Evolutionary conservation across 2,329 filamentous ascomycete genomes (phyloP), one percentile per base, ranked within the genome.

Genomic region (Lojkania enalia): DNA sequence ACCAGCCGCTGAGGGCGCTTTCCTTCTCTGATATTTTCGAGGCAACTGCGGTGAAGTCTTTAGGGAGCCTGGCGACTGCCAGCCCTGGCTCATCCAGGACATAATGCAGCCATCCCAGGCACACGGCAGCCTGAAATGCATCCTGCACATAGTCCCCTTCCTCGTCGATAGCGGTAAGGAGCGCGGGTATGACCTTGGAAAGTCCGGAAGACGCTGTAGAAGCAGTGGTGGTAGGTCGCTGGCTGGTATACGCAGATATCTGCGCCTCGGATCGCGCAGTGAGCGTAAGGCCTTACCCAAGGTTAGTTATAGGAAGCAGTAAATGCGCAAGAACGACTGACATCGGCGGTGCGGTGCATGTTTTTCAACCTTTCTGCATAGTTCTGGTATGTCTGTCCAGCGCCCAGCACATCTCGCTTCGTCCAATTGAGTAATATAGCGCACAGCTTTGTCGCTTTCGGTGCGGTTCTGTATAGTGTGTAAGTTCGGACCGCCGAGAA

Each of bases 321-420:
- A 49, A 44, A 35, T 14, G 25, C 29, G 14, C 15, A 52, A 42
- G 42, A 44, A 41, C 42, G 50, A 66, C 82, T 60, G 85, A 96
- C 92, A 96, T 72, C 82, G 82, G 70, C 88, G 83, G 49, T 88
- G 82, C 30, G 90, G 86, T 59, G 90, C 88, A 79, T 99, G 92
- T 72, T 99, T 97, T 64, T 87, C 87, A 63, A 97, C 81, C 73
- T 99, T 99, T 68, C 92, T 84, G 61, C 94, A 85, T 52, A 95
- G 80, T 74, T 97, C 92, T 19, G 89, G 88, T 20, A 97, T 81
- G 20, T 88, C 83, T 56, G 84, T 78, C 94, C 94, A 99, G 69
- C 85, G 85, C 40, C 87, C 90, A 62, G 92, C 85, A 71, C 90
- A 95, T 63, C 94, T 87, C 55, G 90, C 90, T 58, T 85, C 81